Evolutionary conservation across 2,329 filamentous ascomycete genomes (phyloP), one percentile per base, ranked within the genome.

Genomic region (Aspergillus sclerotialis): DNA sequence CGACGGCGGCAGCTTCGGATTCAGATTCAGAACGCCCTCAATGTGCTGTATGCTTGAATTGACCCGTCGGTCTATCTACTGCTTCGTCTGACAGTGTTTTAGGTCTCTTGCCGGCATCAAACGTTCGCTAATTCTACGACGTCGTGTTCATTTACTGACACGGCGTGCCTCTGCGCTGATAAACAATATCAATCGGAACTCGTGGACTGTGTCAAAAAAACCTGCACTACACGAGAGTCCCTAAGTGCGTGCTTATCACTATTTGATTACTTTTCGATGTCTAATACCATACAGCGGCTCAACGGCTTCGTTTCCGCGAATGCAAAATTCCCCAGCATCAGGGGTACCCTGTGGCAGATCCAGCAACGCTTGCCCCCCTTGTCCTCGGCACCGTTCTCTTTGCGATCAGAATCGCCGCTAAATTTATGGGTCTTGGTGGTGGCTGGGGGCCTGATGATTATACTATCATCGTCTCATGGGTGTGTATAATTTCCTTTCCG

Each of bases 341-440:
- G 24, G 14, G 24, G 12, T 19, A 28, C 21, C 17, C 32, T 4
- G 32, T 28, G 25, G 25, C 15, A 4, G 32, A 35, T 28, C 21
- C 24, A 12, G 32, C 14, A 3, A 28, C 32, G 14, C 5, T 35
- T n/a, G 16, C 17, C 7, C 32, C 32, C 7, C 27, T 35, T 17
- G 24, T 35, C 11, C 25, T 35, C 24, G 32, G 24, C 10, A 35
- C 24, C 6, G 10, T 35, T 19, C 14, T 35, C 15, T 35, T 35
- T 18, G 8, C 13, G 14, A 28, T 18, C 24, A 28, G 32, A n/a
- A 35, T 35, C 11, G 25, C 25, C n/a, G 25, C 25, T 3, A 35
- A 29, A 29, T 35, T 3, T 17, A 29, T 29, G 32, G 21, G n/a
- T 35, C 32, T 35, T 28, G 32, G 32, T 13, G 32, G 32, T 13